A percentile compares a stretch with the other conserved stretches of the same genome.
phyloP scores from a whole-genome alignment of 1,284 basidiomycete genomes.

The Irpex sp. region DNA sequence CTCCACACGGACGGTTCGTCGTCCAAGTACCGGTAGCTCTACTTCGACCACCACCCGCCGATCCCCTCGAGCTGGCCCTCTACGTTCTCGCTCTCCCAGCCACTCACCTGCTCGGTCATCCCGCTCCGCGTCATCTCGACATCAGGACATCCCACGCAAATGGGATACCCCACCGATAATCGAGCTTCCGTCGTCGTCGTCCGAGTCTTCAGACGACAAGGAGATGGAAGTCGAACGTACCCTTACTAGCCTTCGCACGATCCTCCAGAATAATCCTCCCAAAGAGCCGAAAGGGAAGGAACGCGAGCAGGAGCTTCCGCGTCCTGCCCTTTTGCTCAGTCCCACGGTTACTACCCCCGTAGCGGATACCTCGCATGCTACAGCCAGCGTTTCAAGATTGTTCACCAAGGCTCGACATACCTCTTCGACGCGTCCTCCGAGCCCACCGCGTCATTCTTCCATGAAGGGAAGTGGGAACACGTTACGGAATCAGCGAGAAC shows the following conservation, averaged over 20 bases:
- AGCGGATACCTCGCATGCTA: conserved; percentile 62
- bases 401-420: conserved; percentile 45
- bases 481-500: conserved; percentile 31
- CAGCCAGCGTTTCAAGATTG: conserved; percentile 70
- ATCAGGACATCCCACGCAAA: conserved; percentile 7
- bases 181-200: conserved; percentile 45
- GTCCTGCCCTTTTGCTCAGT: conserved; percentile 25
- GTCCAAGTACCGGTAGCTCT: conserved; percentile 18
- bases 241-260: conserved; percentile 61
- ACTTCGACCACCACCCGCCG: conserved; percentile 6
- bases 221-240: conserved; percentile 52
- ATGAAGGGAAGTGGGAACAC: conserved; percentile 35
- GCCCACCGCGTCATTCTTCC: conserved; percentile 31
- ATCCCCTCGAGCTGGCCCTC: conserved; percentile 1
- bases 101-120: conserved; percentile 19
- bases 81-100: conserved; percentile 34
- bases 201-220: conserved; percentile 36
- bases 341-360: conserved; percentile 45
- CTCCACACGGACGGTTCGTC: conserved; percentile 9
- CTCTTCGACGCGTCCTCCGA: conserved; percentile 29
- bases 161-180: conserved; percentile 54
- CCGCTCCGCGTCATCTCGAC: conserved; percentile 22
- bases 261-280: conserved; percentile 48
- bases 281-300: conserved; percentile 24
- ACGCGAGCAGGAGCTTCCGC: conserved; percentile 28